Evolutionary conservation across 2,329 filamentous ascomycete genomes (phyloP).

Genomic region (Hymenoscyphus fructigenus): DNA sequence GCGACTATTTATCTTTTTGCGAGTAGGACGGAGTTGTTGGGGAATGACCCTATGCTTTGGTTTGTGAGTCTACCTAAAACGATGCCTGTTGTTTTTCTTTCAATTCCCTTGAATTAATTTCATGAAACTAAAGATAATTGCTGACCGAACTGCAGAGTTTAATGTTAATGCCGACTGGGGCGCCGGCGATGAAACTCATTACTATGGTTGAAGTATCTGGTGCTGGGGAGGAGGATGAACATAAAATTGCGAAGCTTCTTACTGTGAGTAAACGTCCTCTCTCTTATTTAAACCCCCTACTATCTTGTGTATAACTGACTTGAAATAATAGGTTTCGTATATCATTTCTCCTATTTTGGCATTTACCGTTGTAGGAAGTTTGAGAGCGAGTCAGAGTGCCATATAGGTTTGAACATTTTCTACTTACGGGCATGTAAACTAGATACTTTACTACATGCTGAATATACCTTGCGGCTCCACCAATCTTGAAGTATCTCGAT

Average conservation of each 20-base stretch:
- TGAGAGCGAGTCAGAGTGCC: slow-evolving; percentile 36
- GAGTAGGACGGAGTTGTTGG: slow-evolving; percentile 50
- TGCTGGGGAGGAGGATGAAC: slow-evolving; percentile 41
- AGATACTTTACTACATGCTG: too few relatives aligned
- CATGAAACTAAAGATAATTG: too few relatives aligned
- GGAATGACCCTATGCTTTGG: slow-evolving; percentile 63
- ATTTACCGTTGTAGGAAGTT: slow-evolving; percentile 39
- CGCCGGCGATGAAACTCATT: slow-evolving; percentile 48
- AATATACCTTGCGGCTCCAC: too few relatives aligned
- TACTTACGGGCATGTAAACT: too few relatives aligned
- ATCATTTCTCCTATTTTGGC: slow-evolving; percentile 41
- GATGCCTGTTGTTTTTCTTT: not conserved
- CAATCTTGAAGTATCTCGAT: too few relatives aligned
- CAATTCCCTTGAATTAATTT: too few relatives aligned
- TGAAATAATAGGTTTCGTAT: slow-evolving; percentile 38
- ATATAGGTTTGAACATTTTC: too few relatives aligned
- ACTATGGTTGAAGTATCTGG: slow-evolving; percentile 46
- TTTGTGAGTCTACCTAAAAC: slow-evolving; percentile 46
- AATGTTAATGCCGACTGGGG: slow-evolving; percentile 49
- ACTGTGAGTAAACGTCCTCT: slow-evolving; percentile 37
- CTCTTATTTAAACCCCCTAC: too few relatives aligned
- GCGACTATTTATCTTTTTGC: slow-evolving; percentile 54
- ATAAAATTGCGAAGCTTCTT: slow-evolving; percentile 45
- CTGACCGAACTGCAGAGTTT: not conserved
- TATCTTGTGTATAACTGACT: not conserved